Evolutionary conservation across 495 filamentous ascomycete genomes (phyloP).

Genomic region (Daldinia loculata): DNA sequence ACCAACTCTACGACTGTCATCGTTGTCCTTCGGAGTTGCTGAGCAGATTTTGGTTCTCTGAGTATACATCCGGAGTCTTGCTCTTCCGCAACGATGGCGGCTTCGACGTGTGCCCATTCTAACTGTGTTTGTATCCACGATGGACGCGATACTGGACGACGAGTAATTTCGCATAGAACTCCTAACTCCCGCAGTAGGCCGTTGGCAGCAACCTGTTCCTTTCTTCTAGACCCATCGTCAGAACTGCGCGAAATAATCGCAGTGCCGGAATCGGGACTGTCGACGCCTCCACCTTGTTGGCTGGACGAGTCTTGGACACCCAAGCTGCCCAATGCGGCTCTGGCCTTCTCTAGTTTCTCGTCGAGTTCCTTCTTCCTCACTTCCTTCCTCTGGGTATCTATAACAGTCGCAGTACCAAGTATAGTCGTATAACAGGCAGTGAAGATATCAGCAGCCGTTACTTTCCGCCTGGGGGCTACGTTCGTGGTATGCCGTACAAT

Average conservation of each 20-base stretch:
- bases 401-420: slow-evolving; percentile 73
- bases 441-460: slow-evolving; percentile 68
- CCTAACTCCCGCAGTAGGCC: slow-evolving; percentile 28
- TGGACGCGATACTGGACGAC: slow-evolving; percentile 14
- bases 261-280: background rate
- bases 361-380: slow-evolving; percentile 71
- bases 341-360: slow-evolving; percentile 59
- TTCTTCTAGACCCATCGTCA: background rate
- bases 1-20: slow-evolving; percentile 39
- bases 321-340: slow-evolving; percentile 48
- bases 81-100: slow-evolving; percentile 34
- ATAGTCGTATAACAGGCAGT: slow-evolving; percentile 77
- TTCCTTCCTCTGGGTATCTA: slow-evolving; percentile 71
- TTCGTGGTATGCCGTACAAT: slow-evolving; percentile 64
- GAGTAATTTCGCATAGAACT: slow-evolving; percentile 22
- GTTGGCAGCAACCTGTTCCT: background rate
- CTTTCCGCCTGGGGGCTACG: slow-evolving; percentile 59
- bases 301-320: slow-evolving; percentile 33
- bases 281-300: slow-evolving; percentile 18
- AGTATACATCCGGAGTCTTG: slow-evolving; percentile 19
- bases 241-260: background rate
- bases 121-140: slow-evolving; percentile 38
- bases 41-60: slow-evolving; percentile 38
- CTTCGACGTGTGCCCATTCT: slow-evolving; percentile 38
- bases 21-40: slow-evolving; percentile 41